These are phyloP conservation scores for Candida pseudoviswanathii DNA, from an alignment of 1,139 yeast genomes.

Conservation along the genomic window DNA sequence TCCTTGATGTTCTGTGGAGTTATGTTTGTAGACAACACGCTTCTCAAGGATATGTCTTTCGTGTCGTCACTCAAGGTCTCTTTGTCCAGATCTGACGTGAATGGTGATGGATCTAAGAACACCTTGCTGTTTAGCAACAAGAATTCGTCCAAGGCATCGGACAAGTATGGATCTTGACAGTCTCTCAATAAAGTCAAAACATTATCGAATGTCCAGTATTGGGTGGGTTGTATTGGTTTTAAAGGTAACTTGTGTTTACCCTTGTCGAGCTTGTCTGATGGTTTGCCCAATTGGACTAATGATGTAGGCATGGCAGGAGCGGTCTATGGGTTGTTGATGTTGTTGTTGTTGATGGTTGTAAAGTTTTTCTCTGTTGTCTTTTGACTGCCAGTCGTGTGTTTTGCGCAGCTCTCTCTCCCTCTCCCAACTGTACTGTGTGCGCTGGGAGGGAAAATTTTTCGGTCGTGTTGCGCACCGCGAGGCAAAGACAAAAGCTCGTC, in stretches of 20 bases:
- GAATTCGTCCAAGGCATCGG: conserved; percentile 49
- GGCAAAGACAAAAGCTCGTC: too few species aligned
- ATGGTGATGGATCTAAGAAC: conserved; percentile 39
- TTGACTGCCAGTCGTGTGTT: neutral
- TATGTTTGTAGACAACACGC: conserved; percentile 40
- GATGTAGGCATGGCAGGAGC: conserved; percentile 4
- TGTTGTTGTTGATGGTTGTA: conserved; percentile 1
- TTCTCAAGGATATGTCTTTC: conserved; percentile 40
- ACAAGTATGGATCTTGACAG: conserved; percentile 34
- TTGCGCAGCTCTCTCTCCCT: neutral
- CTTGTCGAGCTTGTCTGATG: conserved; percentile 1
- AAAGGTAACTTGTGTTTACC: conserved; percentile 18
- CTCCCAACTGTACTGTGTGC: neutral
- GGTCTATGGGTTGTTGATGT: neutral
- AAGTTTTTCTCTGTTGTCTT: neutral
- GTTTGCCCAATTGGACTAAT: conserved; percentile 2
- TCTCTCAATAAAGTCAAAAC: conserved; percentile 37
- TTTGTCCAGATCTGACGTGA: conserved; percentile 15
- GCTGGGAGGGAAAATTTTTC: neutral
- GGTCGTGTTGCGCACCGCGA: neutral
- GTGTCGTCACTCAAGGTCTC: conserved; percentile 8
- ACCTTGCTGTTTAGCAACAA: conserved; percentile 36
- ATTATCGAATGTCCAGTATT: conserved; percentile 47
- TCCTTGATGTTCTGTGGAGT: conserved; percentile 32
- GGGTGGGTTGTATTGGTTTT: conserved; percentile 41